Evolutionary conservation across 306 rosid species (phyloP).

Genomic region (Sesbania bispinosa): DNA sequence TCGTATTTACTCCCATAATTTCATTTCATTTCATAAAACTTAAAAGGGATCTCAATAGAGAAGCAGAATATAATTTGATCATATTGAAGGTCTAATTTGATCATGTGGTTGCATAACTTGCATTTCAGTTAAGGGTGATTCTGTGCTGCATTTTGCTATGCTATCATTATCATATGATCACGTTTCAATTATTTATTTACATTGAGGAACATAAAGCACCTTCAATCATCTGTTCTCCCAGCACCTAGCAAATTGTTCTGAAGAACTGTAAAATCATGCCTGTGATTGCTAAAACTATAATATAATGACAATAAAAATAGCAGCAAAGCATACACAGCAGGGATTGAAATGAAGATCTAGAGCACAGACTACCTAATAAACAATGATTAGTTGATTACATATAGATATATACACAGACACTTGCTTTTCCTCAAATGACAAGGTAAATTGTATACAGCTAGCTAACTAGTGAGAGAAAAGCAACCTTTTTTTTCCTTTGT

Average conservation of each 20-base stretch:
- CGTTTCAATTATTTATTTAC: too few relatives aligned
- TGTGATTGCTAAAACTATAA: constrained; percentile 16
- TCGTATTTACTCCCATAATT: background rate
- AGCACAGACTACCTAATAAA: constrained; percentile 44
- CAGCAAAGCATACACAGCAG: constrained; percentile 10
- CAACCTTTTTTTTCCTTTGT: constrained; percentile 36
- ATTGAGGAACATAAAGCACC: too few relatives aligned
- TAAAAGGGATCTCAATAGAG: too few relatives aligned
- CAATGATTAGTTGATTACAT: constrained; percentile 71
- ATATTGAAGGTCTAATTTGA: too few relatives aligned
- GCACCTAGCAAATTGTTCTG: too few relatives aligned
- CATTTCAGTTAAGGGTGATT: too few relatives aligned
- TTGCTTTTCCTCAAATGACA: constrained; percentile 51
- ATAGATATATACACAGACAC: constrained; percentile 73
- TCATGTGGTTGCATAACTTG: too few relatives aligned
- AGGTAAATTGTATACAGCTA: constrained; percentile 69
- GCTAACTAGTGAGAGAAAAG: constrained; percentile 57
- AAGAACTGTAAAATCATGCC: background rate
- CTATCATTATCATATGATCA: too few relatives aligned
- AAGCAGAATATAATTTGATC: too few relatives aligned
- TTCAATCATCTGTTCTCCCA: background rate
- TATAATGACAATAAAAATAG: background rate
- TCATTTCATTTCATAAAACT: too few relatives aligned
- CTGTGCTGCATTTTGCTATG: too few relatives aligned
- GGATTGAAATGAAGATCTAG: constrained; percentile 37